Evolutionary conservation across 352 stramenopile genomes (phyloP), one percentile per base, ranked within the genome.

Genomic region (Peronospora tabacina): DNA sequence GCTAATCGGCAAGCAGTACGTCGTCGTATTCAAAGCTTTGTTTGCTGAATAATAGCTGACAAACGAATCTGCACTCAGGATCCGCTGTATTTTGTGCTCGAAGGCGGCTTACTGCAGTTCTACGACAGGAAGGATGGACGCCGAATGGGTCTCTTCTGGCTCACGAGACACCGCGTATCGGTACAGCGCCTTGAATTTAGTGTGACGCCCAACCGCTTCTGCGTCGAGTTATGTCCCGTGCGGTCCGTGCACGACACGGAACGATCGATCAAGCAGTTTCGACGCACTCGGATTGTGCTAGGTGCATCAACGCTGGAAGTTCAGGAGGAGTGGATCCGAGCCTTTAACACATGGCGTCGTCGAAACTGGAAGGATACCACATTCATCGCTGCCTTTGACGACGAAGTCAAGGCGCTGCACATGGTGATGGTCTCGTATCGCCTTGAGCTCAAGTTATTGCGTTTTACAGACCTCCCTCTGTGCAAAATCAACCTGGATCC

Each of bases 41-140:
- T 12, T 13, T 32, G 12, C 28, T 32, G 28, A 32, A 9, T 32
- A 32, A 12, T 32, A 7, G 12, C 12, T 32, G 28, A 32, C 28
- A 32, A 32, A 12, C 10, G 28, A 12, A 12, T 62, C 40, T 49
- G 28, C 19, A 9, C 28, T 17, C 40, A 80, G 66, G 80, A 90
- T 48, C 80, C 80, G 22, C 64, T 90, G 34, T 90, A 84, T 57
- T 88, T 90, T 53, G 72, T 85, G 51, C 68, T 90, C 43, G 69
- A 78, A 35, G 60, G 68, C 42, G 80, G 80, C 0, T 55, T 88
- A 55, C 73, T 90, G 34, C 71, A 71, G 61, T 90, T 87, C 55
- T 90, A 72, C 58, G 66, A 70, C 44, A 82, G 74, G 61, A 83
- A 87, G 53, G 68, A 72, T 54, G 80, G 80, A 35, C 70, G 81